These are phyloP conservation scores for Clavispora fructus DNA, from an alignment of 805 yeast species.

Conservation along the genomic window DNA sequence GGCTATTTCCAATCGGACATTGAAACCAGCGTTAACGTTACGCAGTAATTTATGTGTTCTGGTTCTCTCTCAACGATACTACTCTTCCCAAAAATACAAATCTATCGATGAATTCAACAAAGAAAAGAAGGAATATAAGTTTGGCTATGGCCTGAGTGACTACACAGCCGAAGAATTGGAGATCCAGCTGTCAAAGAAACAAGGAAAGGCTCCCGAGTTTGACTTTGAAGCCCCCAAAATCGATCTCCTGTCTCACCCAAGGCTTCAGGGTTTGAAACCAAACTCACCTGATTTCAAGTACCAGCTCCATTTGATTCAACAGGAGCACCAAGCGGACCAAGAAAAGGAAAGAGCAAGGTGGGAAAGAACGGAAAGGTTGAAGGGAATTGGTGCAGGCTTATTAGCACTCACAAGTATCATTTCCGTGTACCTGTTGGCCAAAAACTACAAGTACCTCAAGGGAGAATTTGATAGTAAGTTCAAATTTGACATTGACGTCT, in stretches of 20 bases:
- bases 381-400: constrained; percentile 42
- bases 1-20: neutral
- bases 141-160: constrained; percentile 21
- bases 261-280: constrained; percentile 20
- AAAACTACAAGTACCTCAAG: constrained; percentile 40
- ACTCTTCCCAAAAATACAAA: constrained; percentile 4
- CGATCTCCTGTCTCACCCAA: constrained; percentile 20
- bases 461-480: constrained; percentile 26
- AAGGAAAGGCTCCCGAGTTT: constrained; percentile 1
- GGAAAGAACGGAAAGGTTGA: constrained; percentile 40
- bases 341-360: constrained; percentile 23
- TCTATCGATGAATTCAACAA: constrained; percentile 36
- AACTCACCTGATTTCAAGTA: constrained; percentile 36
- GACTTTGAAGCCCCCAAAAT: constrained; percentile 3
- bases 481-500: constrained; percentile 33
- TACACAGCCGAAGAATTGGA: constrained; percentile 10
- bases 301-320: constrained; percentile 22
- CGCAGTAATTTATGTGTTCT: neutral
- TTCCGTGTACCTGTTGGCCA: constrained; percentile 36
- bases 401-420: constrained; percentile 33
- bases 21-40: neutral
- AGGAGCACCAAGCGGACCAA: constrained; percentile 22
- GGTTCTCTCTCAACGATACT: neutral
- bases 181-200: neutral
- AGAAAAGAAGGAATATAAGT: constrained; percentile 24